Conservation (phyloP, 2,329 filamentous ascomycete genomes). For the Fusarium torulosum region DNA sequence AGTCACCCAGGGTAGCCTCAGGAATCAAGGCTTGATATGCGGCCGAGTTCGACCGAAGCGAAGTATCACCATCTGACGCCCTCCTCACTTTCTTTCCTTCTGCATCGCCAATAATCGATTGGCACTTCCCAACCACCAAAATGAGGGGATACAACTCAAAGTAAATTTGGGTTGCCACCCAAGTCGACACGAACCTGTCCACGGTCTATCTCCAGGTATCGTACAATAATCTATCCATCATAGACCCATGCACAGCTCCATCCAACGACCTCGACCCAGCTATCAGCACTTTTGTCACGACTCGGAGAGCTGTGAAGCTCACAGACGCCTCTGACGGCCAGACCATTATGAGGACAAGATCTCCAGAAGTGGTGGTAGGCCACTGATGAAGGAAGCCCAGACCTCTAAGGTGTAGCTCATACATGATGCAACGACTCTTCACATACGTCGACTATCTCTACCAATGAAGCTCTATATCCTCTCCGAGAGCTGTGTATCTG, state of each 20-base stretch:
- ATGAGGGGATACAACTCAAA: background rate
- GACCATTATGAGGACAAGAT: background rate
- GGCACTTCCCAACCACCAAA: background rate
- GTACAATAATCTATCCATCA: background rate
- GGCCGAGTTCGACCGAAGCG: background rate
- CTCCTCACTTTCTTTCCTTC: background rate
- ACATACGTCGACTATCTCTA: background rate
- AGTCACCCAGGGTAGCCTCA: background rate
- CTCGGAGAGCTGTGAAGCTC: background rate
- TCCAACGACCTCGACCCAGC: background rate
- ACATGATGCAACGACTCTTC: background rate
- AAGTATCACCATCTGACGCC: background rate
- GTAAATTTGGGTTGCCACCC: conserved; percentile 8
- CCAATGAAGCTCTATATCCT: background rate
- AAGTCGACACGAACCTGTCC: background rate
- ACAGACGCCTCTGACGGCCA: background rate
- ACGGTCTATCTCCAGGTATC: background rate
- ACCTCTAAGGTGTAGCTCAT: background rate
- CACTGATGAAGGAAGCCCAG: background rate
- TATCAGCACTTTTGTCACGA: background rate
- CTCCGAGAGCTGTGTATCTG: background rate
- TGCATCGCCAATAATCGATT: background rate
- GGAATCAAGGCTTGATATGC: background rate
- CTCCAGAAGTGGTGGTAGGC: background rate
- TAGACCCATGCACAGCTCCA: background rate